Evolutionary conservation across 176 grass and related monocot species (phyloP), one percentile per base, ranked within the genome.

Genomic region (Avena sativa): DNA sequence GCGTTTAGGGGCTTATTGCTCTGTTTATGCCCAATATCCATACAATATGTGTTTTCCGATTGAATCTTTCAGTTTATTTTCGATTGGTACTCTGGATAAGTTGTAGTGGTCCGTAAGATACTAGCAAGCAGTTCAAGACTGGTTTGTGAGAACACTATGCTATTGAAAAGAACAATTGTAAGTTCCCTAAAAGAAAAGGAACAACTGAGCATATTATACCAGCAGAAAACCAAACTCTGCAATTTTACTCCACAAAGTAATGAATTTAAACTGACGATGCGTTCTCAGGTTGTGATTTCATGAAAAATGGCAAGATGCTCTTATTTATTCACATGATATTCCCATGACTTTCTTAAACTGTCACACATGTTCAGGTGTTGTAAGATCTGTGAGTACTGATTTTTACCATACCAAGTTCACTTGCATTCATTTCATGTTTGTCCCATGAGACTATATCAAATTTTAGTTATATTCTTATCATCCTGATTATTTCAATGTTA

Each of bases 401-500:
- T 63, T 62, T 19, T 48, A 87, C 5, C 17, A 60, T 63, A 60
- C 20, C 47, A 65, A 61, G 25, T 79, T 36, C 38, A 38, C 2
- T 16, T 2, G n/a, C 50, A 40, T 25, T 28, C 26, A 0, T 64
- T 16, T 44, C 38, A 80, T 16, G 50, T 65, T 9, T 76, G 5
- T 68, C 75, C 2, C 1, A 57, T 11, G 15, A 12, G 32, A 49
- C 12, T 58, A 17, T 74, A 75, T 76, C 50, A 57, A 20, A 1
- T 36, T 71, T 59, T 80, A 6, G 0, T 36, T 48, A 15, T 87
- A 71, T 61, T 62, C 12, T 69, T 85, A 64, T 75, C 61, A 56
- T 19, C 19, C n/a, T 28, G 14, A 46, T 47, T 19, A 14, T 49
- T 25, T 49, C 1, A 89, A 48, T 30, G 21, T 11, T 56, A 1